Evolutionary conservation across 306 rosid genomes (phyloP), one percentile per base, ranked within the genome.

Genomic region (Purshia tridentata): DNA sequence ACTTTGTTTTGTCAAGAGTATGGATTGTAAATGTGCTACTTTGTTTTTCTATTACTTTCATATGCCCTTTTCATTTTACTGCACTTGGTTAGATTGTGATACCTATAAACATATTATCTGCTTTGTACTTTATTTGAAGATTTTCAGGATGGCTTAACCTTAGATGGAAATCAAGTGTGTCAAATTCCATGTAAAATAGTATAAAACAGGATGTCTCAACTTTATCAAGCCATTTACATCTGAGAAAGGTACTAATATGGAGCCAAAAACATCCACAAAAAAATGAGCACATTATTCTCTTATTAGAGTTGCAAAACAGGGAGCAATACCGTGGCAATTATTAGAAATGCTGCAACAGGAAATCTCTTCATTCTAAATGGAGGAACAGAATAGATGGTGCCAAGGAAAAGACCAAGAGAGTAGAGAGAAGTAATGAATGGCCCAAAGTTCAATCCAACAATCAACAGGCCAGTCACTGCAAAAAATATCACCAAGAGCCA

Each of bases 331-430:
- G 90, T 91, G 64, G 98, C 94, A 81, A 93, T 93, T 80, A 89
- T 93, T 78, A 93, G 96, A 86, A 93, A 93, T 53, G 98, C 98
- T 35, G 97, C 97, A 55, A 93, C 86, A 57, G 98, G 96, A 81
- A 88, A 93, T 72, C 92, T 84, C 85, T 93, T 93, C 98, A 93
- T 85, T 81, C 98, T 86, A 75, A 91, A 76, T 0, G 98, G 98
- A 82, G 97, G 97, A 75, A 93, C 96, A 6, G 98, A 93, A 77
- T 93, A 93, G 68, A 91, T 86, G 83, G 96, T 93, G 75, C 98
- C 98, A 53, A 93, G 96, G 72, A 93, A 77, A 78, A 93, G 94
- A 81, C 98, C 98, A 66, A 93, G 79, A 60, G 79, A 65, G 75
- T 91, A 93, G 62, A 91, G 98, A 72, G 94, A 82, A 75, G 96